These are phyloP conservation scores for Fusarium lyarnte DNA, from an alignment of 2,329 filamentous ascomycete genomes.

Conservation along the genomic window DNA sequence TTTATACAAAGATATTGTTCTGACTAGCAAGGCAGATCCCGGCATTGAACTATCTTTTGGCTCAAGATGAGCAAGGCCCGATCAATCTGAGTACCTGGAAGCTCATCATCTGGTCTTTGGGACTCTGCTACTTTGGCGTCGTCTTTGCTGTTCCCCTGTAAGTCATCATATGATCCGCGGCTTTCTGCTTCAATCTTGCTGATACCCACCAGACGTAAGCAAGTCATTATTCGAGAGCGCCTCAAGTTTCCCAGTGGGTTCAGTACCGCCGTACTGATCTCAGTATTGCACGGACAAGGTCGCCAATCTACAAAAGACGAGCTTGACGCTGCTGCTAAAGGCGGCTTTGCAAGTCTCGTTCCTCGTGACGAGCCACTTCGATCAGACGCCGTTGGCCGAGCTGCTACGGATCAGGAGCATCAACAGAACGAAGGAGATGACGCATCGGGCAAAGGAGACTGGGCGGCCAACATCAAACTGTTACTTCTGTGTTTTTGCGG, in stretches of 20 bases:
- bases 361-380: conserved; percentile 42
- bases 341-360: conserved; percentile 56
- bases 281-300: conserved; percentile 78
- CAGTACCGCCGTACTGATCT: conserved; percentile 92
- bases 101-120: conserved; percentile 88
- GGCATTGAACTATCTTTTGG: conserved; percentile 87
- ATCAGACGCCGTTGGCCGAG: conserved; percentile 39
- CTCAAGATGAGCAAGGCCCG: conserved; percentile 80
- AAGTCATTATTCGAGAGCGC: conserved; percentile 93
- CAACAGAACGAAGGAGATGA: conserved; percentile 46
- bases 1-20: background rate
- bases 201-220: conserved; percentile 65
- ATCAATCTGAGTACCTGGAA: conserved; percentile 77
- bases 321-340: conserved; percentile 50
- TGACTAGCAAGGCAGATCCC: conserved; percentile 66
- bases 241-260: conserved; percentile 95
- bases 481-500: conserved; percentile 66
- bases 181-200: background rate
- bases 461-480: conserved; percentile 61
- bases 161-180: conserved; percentile 32
- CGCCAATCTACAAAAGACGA: conserved; percentile 47
- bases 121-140: conserved; percentile 95
- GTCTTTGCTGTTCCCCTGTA: conserved; percentile 91
- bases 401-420: conserved; percentile 43
- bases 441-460: conserved; percentile 43